Conservation (phyloP, 345 rosid genomes). For the Theobroma cacao region DNA sequence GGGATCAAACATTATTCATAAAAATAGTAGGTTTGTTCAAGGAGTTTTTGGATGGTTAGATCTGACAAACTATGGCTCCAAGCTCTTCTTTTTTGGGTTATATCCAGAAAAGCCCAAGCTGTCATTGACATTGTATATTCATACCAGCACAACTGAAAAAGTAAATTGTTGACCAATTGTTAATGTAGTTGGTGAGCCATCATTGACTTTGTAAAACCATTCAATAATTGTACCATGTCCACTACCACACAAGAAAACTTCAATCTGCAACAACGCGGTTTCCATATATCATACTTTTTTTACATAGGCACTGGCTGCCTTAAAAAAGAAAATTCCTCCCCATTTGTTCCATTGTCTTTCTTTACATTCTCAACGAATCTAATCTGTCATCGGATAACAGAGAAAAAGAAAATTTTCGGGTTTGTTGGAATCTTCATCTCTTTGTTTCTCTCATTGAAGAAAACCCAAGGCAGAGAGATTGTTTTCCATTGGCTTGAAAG, state of each 20-base stretch:
- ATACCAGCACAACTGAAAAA: background rate
- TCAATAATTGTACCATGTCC: background rate
- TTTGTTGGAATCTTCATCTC: background rate
- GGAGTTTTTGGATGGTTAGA: background rate
- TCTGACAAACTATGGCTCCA: background rate
- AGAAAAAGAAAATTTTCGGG: background rate
- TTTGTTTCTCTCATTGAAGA: background rate
- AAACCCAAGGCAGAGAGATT: background rate
- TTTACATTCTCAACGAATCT: background rate
- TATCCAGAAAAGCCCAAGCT: background rate
- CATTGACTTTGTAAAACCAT: conserved; percentile 1
- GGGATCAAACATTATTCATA: too few species aligned
- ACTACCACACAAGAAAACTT: background rate
- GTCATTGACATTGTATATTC: background rate
- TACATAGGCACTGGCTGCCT: background rate
- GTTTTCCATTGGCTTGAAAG: background rate
- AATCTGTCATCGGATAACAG: background rate
- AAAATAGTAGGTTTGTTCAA: background rate
- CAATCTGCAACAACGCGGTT: background rate
- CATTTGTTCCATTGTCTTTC: background rate
- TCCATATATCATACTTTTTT: background rate
- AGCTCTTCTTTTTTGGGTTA: too few species aligned
- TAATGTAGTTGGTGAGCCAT: background rate
- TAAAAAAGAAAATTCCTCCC: background rate
- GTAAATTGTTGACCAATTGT: background rate